Conservation (phyloP, 495 filamentous ascomycete genomes). For the Penicillium cataractarum region DNA sequence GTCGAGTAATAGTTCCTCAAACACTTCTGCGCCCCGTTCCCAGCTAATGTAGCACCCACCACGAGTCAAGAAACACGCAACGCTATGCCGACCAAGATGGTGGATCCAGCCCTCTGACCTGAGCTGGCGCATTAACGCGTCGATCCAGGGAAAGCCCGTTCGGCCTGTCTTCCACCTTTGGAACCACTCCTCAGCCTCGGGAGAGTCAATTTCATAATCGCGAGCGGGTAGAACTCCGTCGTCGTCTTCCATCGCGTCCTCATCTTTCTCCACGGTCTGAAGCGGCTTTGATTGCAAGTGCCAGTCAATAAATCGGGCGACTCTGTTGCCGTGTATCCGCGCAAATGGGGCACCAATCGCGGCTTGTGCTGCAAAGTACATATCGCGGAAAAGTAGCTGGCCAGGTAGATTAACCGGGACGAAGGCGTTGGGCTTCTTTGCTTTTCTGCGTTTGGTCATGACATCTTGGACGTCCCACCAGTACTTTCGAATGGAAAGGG, state of each 20-base stretch:
- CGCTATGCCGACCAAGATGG: slow-evolving; percentile 70
- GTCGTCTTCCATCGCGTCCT: slow-evolving; percentile 14
- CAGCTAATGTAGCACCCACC: slow-evolving; percentile 74
- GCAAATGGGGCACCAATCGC: slow-evolving; percentile 59
- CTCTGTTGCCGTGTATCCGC: slow-evolving; percentile 59
- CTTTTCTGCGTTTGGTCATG: slow-evolving; percentile 47
- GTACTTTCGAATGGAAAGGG: slow-evolving; percentile 63
- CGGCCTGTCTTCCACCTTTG: slow-evolving; percentile 64
- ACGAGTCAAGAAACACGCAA: slow-evolving; percentile 73
- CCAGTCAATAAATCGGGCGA: slow-evolving; percentile 71
- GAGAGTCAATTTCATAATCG: slow-evolving; percentile 57
- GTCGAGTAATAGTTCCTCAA: slow-evolving; percentile 72
- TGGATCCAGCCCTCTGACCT: slow-evolving; percentile 72
- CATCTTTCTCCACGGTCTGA: slow-evolving; percentile 22
- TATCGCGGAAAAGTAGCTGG: slow-evolving; percentile 72
- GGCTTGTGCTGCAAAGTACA: slow-evolving; percentile 77
- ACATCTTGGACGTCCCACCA: slow-evolving; percentile 67
- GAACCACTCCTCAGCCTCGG: slow-evolving; percentile 62
- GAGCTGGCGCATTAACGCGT: slow-evolving; percentile 76
- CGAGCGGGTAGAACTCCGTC: slow-evolving; percentile 11
- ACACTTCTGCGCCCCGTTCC: slow-evolving; percentile 74
- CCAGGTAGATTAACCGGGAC: slow-evolving; percentile 66
- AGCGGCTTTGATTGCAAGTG: slow-evolving; percentile 61
- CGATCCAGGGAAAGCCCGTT: slow-evolving; percentile 75
- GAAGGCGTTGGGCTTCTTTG: slow-evolving; percentile 49